These are phyloP conservation scores for Tylopilus sp. DNA, from an alignment of 1,284 basidiomycete genomes.

Conservation along the genomic window DNA sequence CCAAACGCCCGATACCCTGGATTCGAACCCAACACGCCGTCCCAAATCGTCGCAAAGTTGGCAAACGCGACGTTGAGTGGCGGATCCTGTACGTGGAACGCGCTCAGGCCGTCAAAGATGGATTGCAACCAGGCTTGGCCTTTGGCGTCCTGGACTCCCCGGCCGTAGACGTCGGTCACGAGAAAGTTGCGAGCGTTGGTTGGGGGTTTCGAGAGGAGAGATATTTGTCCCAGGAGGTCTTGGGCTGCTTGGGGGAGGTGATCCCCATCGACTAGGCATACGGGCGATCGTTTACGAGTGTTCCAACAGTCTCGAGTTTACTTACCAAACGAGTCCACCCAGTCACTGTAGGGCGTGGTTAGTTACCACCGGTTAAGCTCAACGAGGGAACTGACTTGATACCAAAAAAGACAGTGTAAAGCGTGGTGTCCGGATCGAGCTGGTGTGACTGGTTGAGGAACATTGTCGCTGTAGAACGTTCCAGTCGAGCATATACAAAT, in stretches of 20 bases:
- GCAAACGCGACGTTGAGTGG: constrained; percentile 43
- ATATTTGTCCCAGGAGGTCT: constrained; percentile 40
- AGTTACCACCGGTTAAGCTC: constrained; percentile 5
- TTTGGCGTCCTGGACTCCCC: constrained; percentile 36
- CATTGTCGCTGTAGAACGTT: constrained; percentile 13
- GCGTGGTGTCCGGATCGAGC: constrained; percentile 31
- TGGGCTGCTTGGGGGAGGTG: constrained; percentile 38
- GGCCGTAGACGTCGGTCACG: constrained; percentile 49
- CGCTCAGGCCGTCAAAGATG: constrained; percentile 39
- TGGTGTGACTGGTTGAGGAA: constrained; percentile 30
- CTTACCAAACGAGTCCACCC: constrained; percentile 31
- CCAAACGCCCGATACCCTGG: constrained; percentile 50
- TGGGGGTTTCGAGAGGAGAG: constrained; percentile 41
- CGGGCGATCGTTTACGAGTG: neutral
- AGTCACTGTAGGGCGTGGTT: constrained; percentile 26
- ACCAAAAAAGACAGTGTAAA: constrained; percentile 41
- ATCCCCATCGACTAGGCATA: constrained; percentile 26
- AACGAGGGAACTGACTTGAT: constrained; percentile 32
- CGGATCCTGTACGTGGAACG: constrained; percentile 26
- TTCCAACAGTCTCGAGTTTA: neutral
- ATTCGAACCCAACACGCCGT: constrained; percentile 40
- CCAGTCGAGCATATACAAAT: neutral
- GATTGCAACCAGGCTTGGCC: constrained; percentile 46
- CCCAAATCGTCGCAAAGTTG: constrained; percentile 48
- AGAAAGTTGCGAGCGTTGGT: constrained; percentile 47